phyloP scores from a whole-genome alignment of 768 basidiomycete genomes.

The Tylopilus vinaceipallidus region DNA sequence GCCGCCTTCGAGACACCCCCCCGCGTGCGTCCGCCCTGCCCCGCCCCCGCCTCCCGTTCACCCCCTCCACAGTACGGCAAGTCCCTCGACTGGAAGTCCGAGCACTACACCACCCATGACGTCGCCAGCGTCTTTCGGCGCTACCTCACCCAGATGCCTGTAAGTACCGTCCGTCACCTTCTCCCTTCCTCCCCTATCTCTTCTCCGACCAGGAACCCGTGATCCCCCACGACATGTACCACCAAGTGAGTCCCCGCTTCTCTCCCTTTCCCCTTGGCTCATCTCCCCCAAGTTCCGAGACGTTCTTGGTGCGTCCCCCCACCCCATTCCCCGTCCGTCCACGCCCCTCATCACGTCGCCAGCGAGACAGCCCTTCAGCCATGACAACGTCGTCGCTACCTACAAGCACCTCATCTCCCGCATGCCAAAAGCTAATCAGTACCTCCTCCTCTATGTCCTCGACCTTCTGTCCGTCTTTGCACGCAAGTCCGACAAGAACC shows the following conservation, averaged over 20 bases:
- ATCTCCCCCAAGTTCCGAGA: slow-evolving; percentile 64
- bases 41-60: background rate
- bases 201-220: slow-evolving; percentile 73
- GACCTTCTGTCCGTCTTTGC: slow-evolving; percentile 96
- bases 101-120: slow-evolving; percentile 90
- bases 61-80: slow-evolving; percentile 75
- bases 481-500: slow-evolving; percentile 84
- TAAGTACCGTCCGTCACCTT: slow-evolving; percentile 41
- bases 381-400: slow-evolving; percentile 68
- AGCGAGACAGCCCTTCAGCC: slow-evolving; percentile 69
- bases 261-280: slow-evolving; percentile 4
- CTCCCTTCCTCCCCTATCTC: slow-evolving; percentile 5
- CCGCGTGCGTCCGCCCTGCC: slow-evolving; percentile 47
- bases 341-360: slow-evolving; percentile 17
- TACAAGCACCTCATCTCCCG: slow-evolving; percentile 83
- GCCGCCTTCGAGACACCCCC: slow-evolving; percentile 86
- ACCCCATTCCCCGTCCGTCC: background rate
- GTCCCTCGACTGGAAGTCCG: slow-evolving; percentile 84
- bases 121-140: slow-evolving; percentile 95
- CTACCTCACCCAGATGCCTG: slow-evolving; percentile 96
- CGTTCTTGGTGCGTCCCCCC: slow-evolving; percentile 53
- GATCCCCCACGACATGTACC: slow-evolving; percentile 88
- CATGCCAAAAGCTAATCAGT: slow-evolving; percentile 89
- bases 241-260: slow-evolving; percentile 57
- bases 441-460: slow-evolving; percentile 94